Conservation (phyloP, 1,139 yeast genomes). For the Wickerhamiella infanticola region DNA sequence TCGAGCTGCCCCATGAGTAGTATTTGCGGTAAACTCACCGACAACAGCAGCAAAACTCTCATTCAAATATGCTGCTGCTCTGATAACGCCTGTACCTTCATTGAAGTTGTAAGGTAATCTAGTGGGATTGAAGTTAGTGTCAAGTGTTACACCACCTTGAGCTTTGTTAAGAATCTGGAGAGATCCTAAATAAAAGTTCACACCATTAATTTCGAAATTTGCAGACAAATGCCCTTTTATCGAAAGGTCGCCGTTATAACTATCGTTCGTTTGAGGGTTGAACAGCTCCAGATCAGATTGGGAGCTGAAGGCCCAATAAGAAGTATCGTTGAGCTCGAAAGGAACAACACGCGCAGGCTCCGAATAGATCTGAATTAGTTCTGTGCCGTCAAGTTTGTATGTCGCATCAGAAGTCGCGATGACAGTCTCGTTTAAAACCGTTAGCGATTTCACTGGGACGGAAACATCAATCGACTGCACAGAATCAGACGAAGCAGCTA, state of each 20-base stretch:
- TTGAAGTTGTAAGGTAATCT: constrained; percentile 26
- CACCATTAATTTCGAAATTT: constrained; percentile 1
- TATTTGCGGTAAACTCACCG: constrained; percentile 12
- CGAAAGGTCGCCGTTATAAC: constrained; percentile 1
- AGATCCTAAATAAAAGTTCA: constrained; percentile 14
- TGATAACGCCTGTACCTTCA: constrained; percentile 14
- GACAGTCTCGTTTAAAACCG: background rate
- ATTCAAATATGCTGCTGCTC: constrained; percentile 10
- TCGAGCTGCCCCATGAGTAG: constrained; percentile 6
- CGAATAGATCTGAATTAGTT: background rate
- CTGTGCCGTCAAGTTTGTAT: background rate
- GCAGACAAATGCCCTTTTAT: constrained; percentile 7
- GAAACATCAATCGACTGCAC: background rate
- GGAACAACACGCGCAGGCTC: constrained; percentile 12
- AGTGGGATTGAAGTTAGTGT: constrained; percentile 3
- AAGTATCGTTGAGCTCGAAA: constrained; percentile 20
- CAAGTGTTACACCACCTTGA: constrained; percentile 15
- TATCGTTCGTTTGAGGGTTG: background rate
- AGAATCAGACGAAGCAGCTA: background rate
- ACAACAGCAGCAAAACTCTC: constrained; percentile 5
- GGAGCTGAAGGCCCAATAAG: constrained; percentile 26
- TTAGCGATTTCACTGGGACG: background rate
- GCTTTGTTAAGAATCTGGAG: constrained; percentile 14
- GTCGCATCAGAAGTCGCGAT: background rate
- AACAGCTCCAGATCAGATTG: constrained; percentile 1